These are phyloP conservation scores for Lecanosticta acicola DNA, from an alignment of 2,329 filamentous ascomycete genomes.

Conservation along the genomic window DNA sequence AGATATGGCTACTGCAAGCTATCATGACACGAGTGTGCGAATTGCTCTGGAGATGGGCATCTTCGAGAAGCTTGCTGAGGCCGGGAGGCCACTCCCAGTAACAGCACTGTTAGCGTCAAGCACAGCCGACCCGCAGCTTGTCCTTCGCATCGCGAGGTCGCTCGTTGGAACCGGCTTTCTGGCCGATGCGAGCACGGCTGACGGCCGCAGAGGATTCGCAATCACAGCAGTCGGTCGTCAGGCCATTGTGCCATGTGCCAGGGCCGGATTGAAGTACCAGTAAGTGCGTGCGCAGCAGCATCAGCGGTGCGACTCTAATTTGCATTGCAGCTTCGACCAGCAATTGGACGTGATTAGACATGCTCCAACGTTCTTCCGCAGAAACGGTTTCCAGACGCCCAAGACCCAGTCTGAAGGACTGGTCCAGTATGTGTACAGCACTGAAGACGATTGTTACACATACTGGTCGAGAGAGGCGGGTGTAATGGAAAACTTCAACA, in stretches of 20 bases:
- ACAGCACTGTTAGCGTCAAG: not conserved
- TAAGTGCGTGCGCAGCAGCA: not conserved
- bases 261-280: conserved; percentile 7
- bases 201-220: no score
- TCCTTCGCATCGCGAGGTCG: conserved; percentile 6
- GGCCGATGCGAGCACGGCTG: not conserved
- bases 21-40: not conserved
- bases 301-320: no score
- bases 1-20: not conserved
- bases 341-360: conserved; percentile 5
- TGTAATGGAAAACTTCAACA: conserved; percentile 19
- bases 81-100: not conserved
- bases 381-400: conserved; percentile 9
- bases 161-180: conserved; percentile 3
- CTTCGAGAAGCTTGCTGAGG: conserved; percentile 3
- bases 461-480: conserved; percentile 16
- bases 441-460: conserved; percentile 10
- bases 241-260: no score
- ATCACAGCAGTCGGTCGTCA: no score
- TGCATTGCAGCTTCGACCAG: conserved; percentile 11
- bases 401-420: conserved; percentile 7
- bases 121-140: conserved; percentile 3
- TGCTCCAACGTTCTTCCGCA: conserved; percentile 13
- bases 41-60: conserved; percentile 7
- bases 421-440: conserved; percentile 14